Conservation (phyloP, 1,139 yeast species). For the Diutina sp. region DNA sequence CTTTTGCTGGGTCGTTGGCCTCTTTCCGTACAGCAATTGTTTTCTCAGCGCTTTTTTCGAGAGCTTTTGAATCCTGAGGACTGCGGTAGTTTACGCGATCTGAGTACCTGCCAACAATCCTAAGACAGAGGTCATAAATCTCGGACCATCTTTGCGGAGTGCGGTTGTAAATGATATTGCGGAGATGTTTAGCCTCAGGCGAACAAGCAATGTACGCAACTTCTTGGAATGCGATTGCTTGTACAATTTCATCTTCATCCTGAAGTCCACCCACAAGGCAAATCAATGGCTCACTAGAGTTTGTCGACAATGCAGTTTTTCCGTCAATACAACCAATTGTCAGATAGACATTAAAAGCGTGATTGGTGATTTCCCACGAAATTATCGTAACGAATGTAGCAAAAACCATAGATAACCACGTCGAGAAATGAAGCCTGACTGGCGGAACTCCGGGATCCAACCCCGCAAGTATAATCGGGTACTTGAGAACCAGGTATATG, state of each 20-base stretch:
- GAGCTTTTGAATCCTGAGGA: slow-evolving; percentile 17
- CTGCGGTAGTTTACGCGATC: slow-evolving; percentile 26
- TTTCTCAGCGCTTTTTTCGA: slow-evolving; percentile 9
- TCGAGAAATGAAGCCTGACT: slow-evolving; percentile 22
- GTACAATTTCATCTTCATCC: slow-evolving; percentile 40
- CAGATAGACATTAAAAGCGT: slow-evolving; percentile 59
- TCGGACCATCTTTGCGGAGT: slow-evolving; percentile 41
- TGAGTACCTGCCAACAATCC: slow-evolving; percentile 35
- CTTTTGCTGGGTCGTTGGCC: background rate
- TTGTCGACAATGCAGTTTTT: slow-evolving; percentile 53
- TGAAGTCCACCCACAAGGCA: slow-evolving; percentile 66
- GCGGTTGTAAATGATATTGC: slow-evolving; percentile 42
- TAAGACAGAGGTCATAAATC: slow-evolving; percentile 46
- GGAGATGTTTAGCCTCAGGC: slow-evolving; percentile 29
- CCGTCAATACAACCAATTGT: slow-evolving; percentile 76
- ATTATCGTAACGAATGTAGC: slow-evolving; percentile 27
- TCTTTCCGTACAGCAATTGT: background rate
- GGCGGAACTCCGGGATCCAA: slow-evolving; percentile 23
- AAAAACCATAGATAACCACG: slow-evolving; percentile 22
- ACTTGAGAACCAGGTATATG: slow-evolving; percentile 27
- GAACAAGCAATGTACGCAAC: slow-evolving; percentile 48
- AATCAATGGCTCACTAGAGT: slow-evolving; percentile 60
- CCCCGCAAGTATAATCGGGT: slow-evolving; percentile 16
- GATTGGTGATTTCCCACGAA: slow-evolving; percentile 52
- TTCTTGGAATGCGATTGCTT: slow-evolving; percentile 65